These are phyloP conservation scores for Fraxinus latifolia DNA, from an alignment of 305 asterid genomes.

Conservation along the genomic window DNA sequence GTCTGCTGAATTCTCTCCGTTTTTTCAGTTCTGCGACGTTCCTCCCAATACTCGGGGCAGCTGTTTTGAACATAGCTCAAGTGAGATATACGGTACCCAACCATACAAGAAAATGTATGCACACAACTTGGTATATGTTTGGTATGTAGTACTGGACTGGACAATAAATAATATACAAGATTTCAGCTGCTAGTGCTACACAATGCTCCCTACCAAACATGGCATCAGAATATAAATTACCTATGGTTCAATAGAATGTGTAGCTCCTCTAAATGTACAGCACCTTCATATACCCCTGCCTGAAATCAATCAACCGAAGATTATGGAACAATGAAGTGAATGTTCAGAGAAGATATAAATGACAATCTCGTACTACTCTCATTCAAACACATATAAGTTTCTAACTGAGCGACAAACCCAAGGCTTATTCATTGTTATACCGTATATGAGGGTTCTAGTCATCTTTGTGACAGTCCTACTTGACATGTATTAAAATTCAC, in stretches of 20 bases:
- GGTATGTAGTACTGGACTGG: background rate
- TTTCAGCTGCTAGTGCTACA: background rate
- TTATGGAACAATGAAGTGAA: background rate
- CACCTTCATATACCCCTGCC: slow-evolving; percentile 67
- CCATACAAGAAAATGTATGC: background rate
- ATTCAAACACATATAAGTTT: background rate
- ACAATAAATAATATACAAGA: background rate
- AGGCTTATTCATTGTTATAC: background rate
- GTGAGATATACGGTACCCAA: slow-evolving; percentile 8
- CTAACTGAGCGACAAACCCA: background rate
- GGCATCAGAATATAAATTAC: slow-evolving; percentile 28
- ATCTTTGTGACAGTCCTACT: background rate
- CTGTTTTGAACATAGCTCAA: slow-evolving; percentile 37
- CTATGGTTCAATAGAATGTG: slow-evolving; percentile 65
- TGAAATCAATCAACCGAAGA: slow-evolving; percentile 26
- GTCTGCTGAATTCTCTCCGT: slow-evolving; percentile 64
- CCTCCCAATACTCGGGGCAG: slow-evolving; percentile 76
- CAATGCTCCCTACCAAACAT: background rate
- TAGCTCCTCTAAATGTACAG: slow-evolving; percentile 84
- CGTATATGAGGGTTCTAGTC: background rate
- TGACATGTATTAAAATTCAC: background rate
- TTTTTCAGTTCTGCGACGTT: slow-evolving; percentile 65
- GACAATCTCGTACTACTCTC: background rate
- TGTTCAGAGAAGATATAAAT: background rate
- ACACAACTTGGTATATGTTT: background rate